A percentile compares a stretch with the other conserved stretches of the same genome.
Evolutionary conservation across 2,329 filamentous ascomycete species (phyloP).

Genomic region (Simplicillium sp.): DNA sequence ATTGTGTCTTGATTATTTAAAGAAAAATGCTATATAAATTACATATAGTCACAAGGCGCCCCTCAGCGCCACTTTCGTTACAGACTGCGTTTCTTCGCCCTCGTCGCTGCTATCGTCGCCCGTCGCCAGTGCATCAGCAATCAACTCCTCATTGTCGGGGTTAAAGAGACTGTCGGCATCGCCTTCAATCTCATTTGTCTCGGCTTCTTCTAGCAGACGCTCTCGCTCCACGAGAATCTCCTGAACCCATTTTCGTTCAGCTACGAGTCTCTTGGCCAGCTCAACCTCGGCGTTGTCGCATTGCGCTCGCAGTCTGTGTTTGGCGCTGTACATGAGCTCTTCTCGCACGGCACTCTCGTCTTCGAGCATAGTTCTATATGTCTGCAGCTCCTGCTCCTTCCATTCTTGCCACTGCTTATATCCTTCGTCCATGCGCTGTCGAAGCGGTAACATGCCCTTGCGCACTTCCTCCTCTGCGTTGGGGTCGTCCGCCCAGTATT

Average conservation of each 20-base stretch:
- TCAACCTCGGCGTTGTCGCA: conserved; percentile 19
- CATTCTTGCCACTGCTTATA: conserved; percentile 30
- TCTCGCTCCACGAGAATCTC: conserved; percentile 33
- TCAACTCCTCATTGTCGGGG: neutral
- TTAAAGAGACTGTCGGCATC: conserved; percentile 23
- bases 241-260: conserved; percentile 38
- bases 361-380: conserved; percentile 22
- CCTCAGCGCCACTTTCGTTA: too few relatives aligned
- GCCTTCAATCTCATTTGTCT: conserved; percentile 32
- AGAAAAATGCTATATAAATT: neutral
- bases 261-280: conserved; percentile 21
- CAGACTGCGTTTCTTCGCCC: too few relatives aligned
- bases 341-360: conserved; percentile 29
- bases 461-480: conserved; percentile 21
- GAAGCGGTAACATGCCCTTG: conserved; percentile 22
- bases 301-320: conserved; percentile 18
- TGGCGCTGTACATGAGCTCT: conserved; percentile 32
- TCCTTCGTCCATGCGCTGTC: conserved; percentile 29
- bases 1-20: too few relatives aligned
- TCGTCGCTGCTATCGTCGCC: too few relatives aligned
- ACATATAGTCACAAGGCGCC: neutral
- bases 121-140: too few relatives aligned
- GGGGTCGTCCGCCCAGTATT: conserved; percentile 26
- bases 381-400: conserved; percentile 28
- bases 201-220: conserved; percentile 29